Conservation (phyloP, 768 basidiomycete species). For the Calvatia gigantea region DNA sequence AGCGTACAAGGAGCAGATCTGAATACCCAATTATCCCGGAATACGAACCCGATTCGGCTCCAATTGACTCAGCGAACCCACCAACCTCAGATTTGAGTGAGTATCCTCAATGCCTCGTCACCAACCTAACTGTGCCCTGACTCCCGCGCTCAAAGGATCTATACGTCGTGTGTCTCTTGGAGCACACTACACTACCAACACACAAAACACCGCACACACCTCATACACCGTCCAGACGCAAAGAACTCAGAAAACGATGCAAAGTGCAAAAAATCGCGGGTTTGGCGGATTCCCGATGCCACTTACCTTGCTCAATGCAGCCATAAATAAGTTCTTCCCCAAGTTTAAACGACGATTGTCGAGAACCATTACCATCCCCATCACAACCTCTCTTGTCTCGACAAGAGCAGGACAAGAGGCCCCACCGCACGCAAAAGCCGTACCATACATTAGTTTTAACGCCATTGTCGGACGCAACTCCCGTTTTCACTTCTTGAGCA, state of each 20-base stretch:
- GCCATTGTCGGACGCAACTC: constrained; percentile 85
- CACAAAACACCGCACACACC: constrained; percentile 15
- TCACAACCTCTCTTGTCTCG: constrained; percentile 57
- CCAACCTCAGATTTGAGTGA: constrained; percentile 4
- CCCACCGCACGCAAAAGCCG: constrained; percentile 41
- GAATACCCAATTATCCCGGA: constrained; percentile 14
- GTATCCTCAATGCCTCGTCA: neutral
- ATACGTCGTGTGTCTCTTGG: constrained; percentile 1
- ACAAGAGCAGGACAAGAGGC: constrained; percentile 36
- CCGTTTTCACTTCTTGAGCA: constrained; percentile 60
- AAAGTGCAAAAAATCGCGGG: constrained; percentile 37
- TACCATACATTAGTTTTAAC: constrained; percentile 80
- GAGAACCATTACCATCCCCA: constrained; percentile 74
- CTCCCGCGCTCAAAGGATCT: constrained; percentile 2
- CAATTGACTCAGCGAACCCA: neutral
- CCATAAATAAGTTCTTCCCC: constrained; percentile 64
- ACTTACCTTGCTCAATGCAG: constrained; percentile 42
- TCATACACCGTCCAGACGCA: constrained; percentile 15
- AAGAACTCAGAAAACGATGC: constrained; percentile 16
- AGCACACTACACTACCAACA: constrained; percentile 14
- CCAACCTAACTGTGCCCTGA: neutral
- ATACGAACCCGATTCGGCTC: constrained; percentile 4
- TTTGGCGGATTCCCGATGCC: constrained; percentile 81
- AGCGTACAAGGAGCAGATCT: constrained; percentile 23
- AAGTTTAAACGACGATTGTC: constrained; percentile 51